Conservation (phyloP, 2,329 filamentous ascomycete species). For the Sarocladium kiliense region DNA sequence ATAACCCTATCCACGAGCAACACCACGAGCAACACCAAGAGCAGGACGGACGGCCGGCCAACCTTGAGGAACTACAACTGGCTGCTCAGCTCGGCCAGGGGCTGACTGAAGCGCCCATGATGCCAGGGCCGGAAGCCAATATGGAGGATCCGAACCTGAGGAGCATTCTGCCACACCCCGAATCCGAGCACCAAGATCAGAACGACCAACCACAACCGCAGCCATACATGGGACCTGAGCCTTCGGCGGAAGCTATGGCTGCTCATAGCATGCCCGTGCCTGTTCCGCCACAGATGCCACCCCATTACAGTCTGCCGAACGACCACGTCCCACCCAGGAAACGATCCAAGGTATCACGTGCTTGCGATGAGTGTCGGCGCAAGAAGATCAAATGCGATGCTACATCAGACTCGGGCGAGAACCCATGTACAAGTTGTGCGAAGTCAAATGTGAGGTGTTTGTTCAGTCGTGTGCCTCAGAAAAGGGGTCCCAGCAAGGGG, state of each 20-base stretch:
- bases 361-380: constrained; percentile 82
- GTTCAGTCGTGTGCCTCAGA: constrained; percentile 84
- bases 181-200: constrained; percentile 27
- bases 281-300: constrained; percentile 30
- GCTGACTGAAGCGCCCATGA: constrained; percentile 41
- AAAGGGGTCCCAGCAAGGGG: constrained; percentile 85
- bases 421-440: constrained; percentile 76
- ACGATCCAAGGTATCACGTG: constrained; percentile 79
- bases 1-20: constrained; percentile 17
- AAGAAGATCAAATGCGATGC: constrained; percentile 92
- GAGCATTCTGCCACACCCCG: constrained; percentile 38
- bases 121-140: constrained; percentile 41
- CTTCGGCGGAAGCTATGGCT: constrained; percentile 30
- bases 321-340: constrained; percentile 66
- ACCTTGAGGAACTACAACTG: constrained; percentile 51
- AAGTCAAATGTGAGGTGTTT: constrained; percentile 72
- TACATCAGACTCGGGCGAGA: constrained; percentile 64
- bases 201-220: constrained; percentile 18
- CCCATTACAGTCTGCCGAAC: constrained; percentile 34
- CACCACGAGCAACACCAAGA: constrained; percentile 16
- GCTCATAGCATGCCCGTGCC: constrained; percentile 30
- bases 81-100: constrained; percentile 53
- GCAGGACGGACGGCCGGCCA: constrained; percentile 36
- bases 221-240: constrained; percentile 31
- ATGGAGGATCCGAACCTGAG: constrained; percentile 36